Base-by-base conservation (phyloP, 345 rosid genomes). In the Boechera divaricarpa region DNA sequence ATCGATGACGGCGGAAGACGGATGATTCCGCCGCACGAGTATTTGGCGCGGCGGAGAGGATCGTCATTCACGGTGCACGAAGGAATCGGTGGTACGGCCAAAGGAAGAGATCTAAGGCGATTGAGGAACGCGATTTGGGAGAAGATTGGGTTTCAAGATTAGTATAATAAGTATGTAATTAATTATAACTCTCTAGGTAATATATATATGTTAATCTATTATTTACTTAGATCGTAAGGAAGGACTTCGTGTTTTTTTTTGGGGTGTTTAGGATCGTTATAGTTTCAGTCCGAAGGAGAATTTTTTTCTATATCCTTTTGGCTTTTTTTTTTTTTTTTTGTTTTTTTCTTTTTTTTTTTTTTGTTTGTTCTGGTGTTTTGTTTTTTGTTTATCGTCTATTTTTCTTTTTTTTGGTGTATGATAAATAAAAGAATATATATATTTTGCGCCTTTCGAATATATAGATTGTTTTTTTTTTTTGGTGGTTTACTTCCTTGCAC, bases 41-140 rank as follows among this genome's bases (percentile, higher is more conserved):
- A 80, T 72, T 69, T 87, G 44, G 90, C 90, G 29, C 74, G 86
- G 75, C 75, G 82, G 74, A 84, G 90, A 74, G 87, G 87, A 38
- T 88, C 84, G 1, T 87, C 88, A 42, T 74, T 87, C 21, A 83
- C 93, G 28, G 85, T 82, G 55, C 79, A 84, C 11, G 88, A 84
- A 64, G 89, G 89, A 8, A 65, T 84, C 2, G 88, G 89, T 63
- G 72, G 91, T 68, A 87, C 93, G 10, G 63, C 87, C 7, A 89
- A 89, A 24, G 93, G 91, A 15, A 86, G 93, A 63, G 90, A 89
- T 74, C 15, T 89, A 70, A 72, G 86, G 53, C 63, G 82, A 16
- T 85, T 89, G 28, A 80, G 94, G 52, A 86, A 89, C 68, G 87
- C 86, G 2, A 83, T 89, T 65, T 87, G 91, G 94, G 80, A 86